Base-by-base conservation (phyloP, 2,329 filamentous ascomycete genomes). In the Zelopaecilomyces penicillatus region DNA sequence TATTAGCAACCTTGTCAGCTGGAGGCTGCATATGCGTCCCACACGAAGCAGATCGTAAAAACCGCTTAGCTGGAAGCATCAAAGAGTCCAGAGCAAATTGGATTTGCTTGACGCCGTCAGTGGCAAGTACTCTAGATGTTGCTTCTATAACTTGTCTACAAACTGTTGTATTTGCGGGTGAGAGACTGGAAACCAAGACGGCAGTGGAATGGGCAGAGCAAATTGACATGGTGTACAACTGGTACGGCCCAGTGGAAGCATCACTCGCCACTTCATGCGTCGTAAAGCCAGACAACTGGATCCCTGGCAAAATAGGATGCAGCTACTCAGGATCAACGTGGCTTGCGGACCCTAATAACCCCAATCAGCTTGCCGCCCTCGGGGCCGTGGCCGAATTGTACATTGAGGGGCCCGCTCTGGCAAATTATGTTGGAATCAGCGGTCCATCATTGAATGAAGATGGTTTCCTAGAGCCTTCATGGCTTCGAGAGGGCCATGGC, bases 171-270 rank as follows among this genome's bases (percentile, higher is more conserved):
- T 34, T 34, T 34, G 32, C 32, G 12, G 32, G 32, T 34, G 39
- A 41, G 5, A 45, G 37, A 11, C 11, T 45, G 38, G 37, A 41
- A 6, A 12, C 33, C 4, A 41, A 41, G 31, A 28, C 32, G n/a
- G 43, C 43, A 5, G 33, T 40, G 4, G 40, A 34, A 9, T 44
- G 43, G 43, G n/a, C 27, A 12, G 32, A 41, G 8, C 11, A 41
- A 11, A 19, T 44, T 33, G 43, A 44, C 11, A 6, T 9, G 4
- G n/a, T 41, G 19, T 28, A 37, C 26, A 45, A 41, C 38, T 41
- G 37, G 38, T 45, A 45, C 26, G 43, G 43, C 5, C 43, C 43
- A 19, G 43, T 38, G 6, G 43, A 45, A 30, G 31, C 37, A 9
- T 41, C 43, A 5, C 32, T 45, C 7, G 26, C 38, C 5, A 41